Conservation (phyloP, 495 filamentous ascomycete species). For the Aspergillus kassunensis region DNA sequence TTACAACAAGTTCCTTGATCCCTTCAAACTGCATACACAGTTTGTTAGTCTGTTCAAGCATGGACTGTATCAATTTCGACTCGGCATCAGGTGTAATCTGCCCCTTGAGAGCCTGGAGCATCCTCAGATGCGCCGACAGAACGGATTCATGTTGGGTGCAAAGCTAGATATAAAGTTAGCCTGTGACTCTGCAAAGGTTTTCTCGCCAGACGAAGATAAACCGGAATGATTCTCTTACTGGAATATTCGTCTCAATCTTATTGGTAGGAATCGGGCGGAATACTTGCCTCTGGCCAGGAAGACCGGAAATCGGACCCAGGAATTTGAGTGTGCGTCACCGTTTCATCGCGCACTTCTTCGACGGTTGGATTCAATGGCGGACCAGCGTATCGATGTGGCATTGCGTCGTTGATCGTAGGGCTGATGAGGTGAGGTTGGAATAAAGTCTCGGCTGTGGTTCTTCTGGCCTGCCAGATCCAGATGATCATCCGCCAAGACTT, state of each 20-base stretch:
- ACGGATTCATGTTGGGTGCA: slow-evolving; percentile 34
- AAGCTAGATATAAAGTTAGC: slow-evolving; percentile 17
- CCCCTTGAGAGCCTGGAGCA: slow-evolving; percentile 28
- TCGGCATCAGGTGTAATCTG: slow-evolving; percentile 23
- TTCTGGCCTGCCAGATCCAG: background rate
- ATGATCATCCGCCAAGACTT: slow-evolving; percentile 1
- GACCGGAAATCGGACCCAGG: background rate
- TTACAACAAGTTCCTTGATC: slow-evolving; percentile 32
- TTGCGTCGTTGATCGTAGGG: background rate
- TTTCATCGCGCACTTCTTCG: slow-evolving; percentile 15
- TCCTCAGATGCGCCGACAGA: slow-evolving; percentile 32
- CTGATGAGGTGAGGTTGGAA: background rate
- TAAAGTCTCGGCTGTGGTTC: background rate
- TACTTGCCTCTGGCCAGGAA: slow-evolving; percentile 22
- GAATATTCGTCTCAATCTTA: no score
- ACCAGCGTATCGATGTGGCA: background rate
- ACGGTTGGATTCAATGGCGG: slow-evolving; percentile 18
- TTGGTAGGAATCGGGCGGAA: background rate
- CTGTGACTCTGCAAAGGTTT: background rate
- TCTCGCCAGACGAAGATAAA: no score
- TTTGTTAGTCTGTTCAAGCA: slow-evolving; percentile 37
- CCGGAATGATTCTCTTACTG: no score
- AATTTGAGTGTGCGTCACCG: background rate
- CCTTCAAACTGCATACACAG: slow-evolving; percentile 34
- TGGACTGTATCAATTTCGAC: slow-evolving; percentile 26